These are phyloP conservation scores for Lizanozyma gosingica DNA, from an alignment of 1,139 yeast species.

Conservation along the genomic window DNA sequence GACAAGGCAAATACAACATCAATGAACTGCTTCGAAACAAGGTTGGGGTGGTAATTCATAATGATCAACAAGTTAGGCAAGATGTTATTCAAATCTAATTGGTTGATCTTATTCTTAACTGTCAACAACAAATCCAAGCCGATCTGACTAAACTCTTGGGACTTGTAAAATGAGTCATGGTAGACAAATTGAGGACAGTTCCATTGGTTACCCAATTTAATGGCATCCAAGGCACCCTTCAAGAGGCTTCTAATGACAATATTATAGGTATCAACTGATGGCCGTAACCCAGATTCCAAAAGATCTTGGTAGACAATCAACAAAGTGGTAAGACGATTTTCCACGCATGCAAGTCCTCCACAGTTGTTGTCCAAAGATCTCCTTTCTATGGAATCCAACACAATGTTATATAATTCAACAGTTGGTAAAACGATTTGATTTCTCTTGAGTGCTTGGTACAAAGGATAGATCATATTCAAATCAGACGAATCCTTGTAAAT, in stretches of 20 bases:
- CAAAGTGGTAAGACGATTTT: conserved; percentile 28
- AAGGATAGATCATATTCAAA: conserved; percentile 29
- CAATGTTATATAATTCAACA: conserved; percentile 26
- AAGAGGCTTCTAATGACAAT: conserved; percentile 24
- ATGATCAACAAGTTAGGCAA: conserved; percentile 20
- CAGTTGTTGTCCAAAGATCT: conserved; percentile 19
- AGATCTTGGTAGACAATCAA: conserved; percentile 37
- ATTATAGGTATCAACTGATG: conserved; percentile 25
- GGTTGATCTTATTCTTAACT: conserved; percentile 8
- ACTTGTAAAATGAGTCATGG: conserved; percentile 15
- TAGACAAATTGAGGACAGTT: conserved; percentile 10
- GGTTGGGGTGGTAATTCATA: conserved; percentile 20
- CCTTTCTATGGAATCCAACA: conserved; percentile 23
- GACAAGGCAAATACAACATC: conserved; percentile 9
- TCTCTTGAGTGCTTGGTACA: conserved; percentile 34
- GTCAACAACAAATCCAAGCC: conserved; percentile 29
- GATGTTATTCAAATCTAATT: conserved; percentile 15
- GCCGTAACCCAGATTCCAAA: conserved; percentile 19
- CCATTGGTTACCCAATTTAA: conserved; percentile 5
- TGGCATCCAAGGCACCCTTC: conserved; percentile 18
- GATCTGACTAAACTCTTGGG: conserved; percentile 29
- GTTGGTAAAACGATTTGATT: conserved; percentile 25
- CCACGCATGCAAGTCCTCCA: conserved; percentile 17
- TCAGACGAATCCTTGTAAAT: conserved; percentile 14
- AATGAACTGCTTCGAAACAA: conserved; percentile 16